Conservation (phyloP, 805 yeast genomes). For the Candida namnaoensis region DNA sequence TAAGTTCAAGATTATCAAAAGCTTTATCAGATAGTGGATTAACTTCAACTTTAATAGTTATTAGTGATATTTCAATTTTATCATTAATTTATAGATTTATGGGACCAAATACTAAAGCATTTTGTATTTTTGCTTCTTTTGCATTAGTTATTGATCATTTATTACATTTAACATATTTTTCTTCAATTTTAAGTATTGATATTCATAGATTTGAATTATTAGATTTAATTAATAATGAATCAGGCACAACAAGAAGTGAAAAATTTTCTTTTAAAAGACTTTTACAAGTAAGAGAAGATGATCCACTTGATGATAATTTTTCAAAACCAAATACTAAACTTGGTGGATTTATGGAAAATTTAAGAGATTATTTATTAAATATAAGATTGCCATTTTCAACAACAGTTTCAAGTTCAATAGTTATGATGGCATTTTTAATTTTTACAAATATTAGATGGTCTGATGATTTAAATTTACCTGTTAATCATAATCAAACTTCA, state of each 20-base stretch:
- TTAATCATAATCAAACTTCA: no score
- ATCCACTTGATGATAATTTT: conserved; percentile 1
- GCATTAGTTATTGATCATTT: conserved; percentile 50
- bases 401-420: conserved; percentile 21
- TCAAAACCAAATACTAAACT: not conserved
- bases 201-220: conserved; percentile 52
- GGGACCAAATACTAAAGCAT: conserved; percentile 25
- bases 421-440: conserved; percentile 17
- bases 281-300: not conserved
- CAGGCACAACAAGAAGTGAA: not conserved
- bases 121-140: conserved; percentile 35
- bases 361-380: conserved; percentile 14
- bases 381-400: conserved; percentile 28
- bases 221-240: conserved; percentile 29
- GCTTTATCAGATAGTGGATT: conserved; percentile 28
- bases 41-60: conserved; percentile 26
- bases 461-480: conserved; percentile 7
- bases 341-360: not conserved
- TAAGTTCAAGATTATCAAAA: conserved; percentile 26
- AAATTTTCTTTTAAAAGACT: not conserved
- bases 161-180: conserved; percentile 54
- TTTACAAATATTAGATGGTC: conserved; percentile 27
- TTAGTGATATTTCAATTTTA: conserved; percentile 18
- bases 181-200: conserved; percentile 62
- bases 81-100: conserved; percentile 21